Base-by-base conservation (phyloP, 108 stramenopile genomes). In the Fistulifera pelliculosa region DNA sequence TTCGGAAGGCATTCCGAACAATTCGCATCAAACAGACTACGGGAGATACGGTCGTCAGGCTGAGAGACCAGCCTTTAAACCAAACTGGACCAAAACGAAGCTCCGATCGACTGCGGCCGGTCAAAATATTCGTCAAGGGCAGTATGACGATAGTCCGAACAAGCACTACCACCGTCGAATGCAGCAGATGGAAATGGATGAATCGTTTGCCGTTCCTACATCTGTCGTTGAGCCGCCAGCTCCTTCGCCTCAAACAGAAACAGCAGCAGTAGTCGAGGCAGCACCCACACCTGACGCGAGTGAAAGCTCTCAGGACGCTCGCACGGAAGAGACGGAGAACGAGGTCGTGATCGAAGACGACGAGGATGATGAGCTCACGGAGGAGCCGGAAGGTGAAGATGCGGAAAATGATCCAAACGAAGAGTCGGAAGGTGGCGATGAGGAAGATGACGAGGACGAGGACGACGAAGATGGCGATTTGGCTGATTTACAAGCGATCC, bases 131-230 rank as follows among this genome's bases (percentile, higher is more conserved):
- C 56, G 56, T 12, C 17, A 43, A 17, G 56, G 56, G 41, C 41
- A 57, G 42, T 57, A 57, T 41, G 41, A 57, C 15, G 56, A 57
- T 43, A 44, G 42, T 22, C 56, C 56, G 5, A 27, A 24, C 50
- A 51, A 51, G 19, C n/a, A 22, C 26, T 19, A 21, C 21, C 44
- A 11, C 6, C 21, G 44, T 19, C 44, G 44, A 45, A 45, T 45
- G 44, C 44, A 41, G 40, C 40, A 35, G 8, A 35, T 35, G 31
- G 31, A 35, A 35, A 35, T 35, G 31, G 8, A 35, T 8, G 31
- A 35, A 35, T 35, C 31, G 8, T 11, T 45, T 45, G 4, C 19
- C 44, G 21, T 17, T 21, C 44, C 44, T 4, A 11, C 19, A 4
- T 4, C 21, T 21, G 44, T 21, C 44, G 16, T 45, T 3, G 6